These are phyloP conservation scores for Dispira simplex DNA, from an alignment of 192 early-diverging fungal species.

Conservation along the genomic window DNA sequence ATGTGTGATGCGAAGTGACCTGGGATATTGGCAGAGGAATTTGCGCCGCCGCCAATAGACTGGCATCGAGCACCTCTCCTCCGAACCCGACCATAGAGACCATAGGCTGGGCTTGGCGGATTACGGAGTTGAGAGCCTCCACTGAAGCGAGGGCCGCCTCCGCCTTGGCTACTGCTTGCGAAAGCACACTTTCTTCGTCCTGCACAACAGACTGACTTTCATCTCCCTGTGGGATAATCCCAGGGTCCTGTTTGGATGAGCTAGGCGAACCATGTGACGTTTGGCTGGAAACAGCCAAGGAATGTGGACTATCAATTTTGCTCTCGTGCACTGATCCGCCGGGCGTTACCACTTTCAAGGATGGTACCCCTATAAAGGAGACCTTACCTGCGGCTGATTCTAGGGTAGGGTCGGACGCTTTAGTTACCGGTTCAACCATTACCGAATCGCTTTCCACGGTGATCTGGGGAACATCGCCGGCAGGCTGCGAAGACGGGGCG, in stretches of 20 bases:
- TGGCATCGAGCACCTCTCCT: too few relatives aligned
- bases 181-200: neutral
- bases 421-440: too few relatives aligned
- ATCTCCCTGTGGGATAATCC: neutral
- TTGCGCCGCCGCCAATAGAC: neutral
- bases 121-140: neutral
- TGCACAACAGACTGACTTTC: neutral
- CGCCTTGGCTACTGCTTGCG: conserved; percentile 4
- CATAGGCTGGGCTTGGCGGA: neutral
- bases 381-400: too few relatives aligned
- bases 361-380: neutral
- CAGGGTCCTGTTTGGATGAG: neutral
- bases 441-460: too few relatives aligned
- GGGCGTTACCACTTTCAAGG: neutral
- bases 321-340: neutral
- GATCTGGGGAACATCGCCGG: too few relatives aligned
- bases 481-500: too few relatives aligned
- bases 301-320: too few relatives aligned
- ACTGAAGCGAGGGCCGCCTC: conserved; percentile 7
- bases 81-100: too few relatives aligned
- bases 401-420: too few relatives aligned
- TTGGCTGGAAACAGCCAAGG: neutral
- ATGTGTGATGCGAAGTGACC: too few relatives aligned
- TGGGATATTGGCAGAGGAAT: neutral
- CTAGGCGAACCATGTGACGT: neutral